phyloP scores from a whole-genome alignment of 1,284 basidiomycete genomes.

The Puccinia triticina region DNA sequence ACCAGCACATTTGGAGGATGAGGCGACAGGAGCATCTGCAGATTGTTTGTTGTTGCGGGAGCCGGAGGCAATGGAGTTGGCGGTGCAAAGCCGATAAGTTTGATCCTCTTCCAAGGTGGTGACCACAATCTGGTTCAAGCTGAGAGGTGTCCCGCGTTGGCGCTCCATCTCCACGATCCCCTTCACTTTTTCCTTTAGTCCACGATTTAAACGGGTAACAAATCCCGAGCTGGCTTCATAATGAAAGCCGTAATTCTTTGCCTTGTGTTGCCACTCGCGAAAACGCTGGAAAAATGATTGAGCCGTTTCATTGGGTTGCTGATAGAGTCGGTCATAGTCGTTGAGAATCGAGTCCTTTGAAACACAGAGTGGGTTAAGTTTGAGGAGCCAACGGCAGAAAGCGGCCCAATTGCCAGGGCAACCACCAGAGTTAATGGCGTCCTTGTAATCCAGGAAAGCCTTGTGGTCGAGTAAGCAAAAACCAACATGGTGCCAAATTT shows the following conservation, averaged over 20 bases:
- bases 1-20: not conserved
- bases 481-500: too few species aligned
- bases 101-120: not conserved
- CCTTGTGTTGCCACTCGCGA: not conserved
- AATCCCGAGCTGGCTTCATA: not conserved
- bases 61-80: not conserved
- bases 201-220: not conserved
- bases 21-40: not conserved
- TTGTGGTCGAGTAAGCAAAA: too few species aligned
- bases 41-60: not conserved
- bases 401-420: not conserved
- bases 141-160: not conserved
- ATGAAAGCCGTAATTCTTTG: constrained; percentile 17
- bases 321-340: not conserved
- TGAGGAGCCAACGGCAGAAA: not conserved
- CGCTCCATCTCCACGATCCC: not conserved
- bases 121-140: not conserved
- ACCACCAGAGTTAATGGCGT: too few species aligned
- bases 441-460: too few species aligned
- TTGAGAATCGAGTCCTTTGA: not conserved
- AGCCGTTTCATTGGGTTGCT: not conserved
- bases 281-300: not conserved
- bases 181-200: not conserved
- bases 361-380: not conserved
- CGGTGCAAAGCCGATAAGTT: not conserved